These are phyloP conservation scores for Phytophthora cryptogea DNA, from an alignment of 352 stramenopile genomes.

Conservation along the genomic window DNA sequence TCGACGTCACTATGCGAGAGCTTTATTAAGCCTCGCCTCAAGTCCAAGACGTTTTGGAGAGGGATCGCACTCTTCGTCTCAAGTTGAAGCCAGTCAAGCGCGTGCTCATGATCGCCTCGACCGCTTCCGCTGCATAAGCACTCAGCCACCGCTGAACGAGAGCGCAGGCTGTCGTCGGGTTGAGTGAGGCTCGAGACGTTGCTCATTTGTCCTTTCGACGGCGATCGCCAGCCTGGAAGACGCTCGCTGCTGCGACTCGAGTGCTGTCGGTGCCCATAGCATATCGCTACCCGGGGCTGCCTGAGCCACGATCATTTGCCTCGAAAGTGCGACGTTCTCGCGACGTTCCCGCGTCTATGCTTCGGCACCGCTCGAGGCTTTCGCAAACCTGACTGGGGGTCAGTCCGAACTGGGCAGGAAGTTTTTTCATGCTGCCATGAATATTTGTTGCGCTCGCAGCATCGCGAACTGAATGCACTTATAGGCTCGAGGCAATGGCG, in stretches of 20 bases:
- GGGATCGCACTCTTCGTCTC: conserved; percentile 6
- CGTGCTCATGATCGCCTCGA: neutral
- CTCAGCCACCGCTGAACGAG: neutral
- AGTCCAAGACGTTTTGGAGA: neutral
- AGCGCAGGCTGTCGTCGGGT: neutral
- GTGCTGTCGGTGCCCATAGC: neutral
- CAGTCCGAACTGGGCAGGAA: neutral
- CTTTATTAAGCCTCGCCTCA: conserved; percentile 1
- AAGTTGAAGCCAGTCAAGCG: conserved; percentile 2
- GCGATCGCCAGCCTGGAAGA: neutral
- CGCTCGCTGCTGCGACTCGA: too few relatives aligned
- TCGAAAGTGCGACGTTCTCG: neutral
- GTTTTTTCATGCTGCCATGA: conserved; percentile 12
- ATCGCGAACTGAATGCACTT: neutral
- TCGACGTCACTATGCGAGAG: neutral
- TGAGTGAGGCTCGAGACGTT: neutral
- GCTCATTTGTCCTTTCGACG: conserved; percentile 9
- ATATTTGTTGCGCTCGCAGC: conserved; percentile 10
- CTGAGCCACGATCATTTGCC: conserved; percentile 4
- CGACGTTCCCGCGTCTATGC: neutral
- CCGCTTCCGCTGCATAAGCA: neutral
- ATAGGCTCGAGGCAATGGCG: neutral
- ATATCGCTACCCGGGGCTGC: neutral
- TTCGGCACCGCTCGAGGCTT: neutral
- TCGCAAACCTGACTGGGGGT: too few relatives aligned